A percentile compares a stretch with the other conserved stretches of the same genome.
Evolutionary conservation across 2,329 filamentous ascomycete species (phyloP).

Genomic region (Blumeriella jaapii): DNA sequence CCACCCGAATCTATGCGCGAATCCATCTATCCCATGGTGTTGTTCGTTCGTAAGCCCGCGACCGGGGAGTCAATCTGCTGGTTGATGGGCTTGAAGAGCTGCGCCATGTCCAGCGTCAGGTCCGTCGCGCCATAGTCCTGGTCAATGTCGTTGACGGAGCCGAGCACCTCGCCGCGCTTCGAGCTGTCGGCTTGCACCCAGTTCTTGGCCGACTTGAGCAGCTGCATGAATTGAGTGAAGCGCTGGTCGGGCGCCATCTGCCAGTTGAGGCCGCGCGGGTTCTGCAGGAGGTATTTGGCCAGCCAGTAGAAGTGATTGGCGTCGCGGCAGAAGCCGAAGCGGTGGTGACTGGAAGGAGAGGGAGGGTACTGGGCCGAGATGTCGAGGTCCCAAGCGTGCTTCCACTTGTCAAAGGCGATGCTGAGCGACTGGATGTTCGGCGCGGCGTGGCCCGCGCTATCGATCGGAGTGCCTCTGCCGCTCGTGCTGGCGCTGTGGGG

Average conservation of each 20-base stretch:
- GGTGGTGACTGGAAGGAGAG: constrained; percentile 38
- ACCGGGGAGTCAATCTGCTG: constrained; percentile 30
- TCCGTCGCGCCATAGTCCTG: constrained; percentile 52
- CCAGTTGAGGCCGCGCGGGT: constrained; percentile 41
- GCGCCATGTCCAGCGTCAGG: constrained; percentile 59
- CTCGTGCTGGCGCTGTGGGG: constrained; percentile 35
- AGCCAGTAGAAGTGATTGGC: constrained; percentile 65
- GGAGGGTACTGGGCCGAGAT: constrained; percentile 56
- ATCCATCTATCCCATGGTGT: constrained; percentile 10
- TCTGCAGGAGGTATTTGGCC: constrained; percentile 52
- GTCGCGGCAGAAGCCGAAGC: constrained; percentile 60
- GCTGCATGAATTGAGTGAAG: constrained; percentile 46
- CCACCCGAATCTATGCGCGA: too few species aligned
- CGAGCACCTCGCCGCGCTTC: constrained; percentile 53
- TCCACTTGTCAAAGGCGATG: constrained; percentile 58
- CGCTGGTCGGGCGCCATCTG: constrained; percentile 45
- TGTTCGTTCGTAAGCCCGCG: constrained; percentile 24
- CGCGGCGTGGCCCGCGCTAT: constrained; percentile 25
- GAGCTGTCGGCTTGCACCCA: constrained; percentile 54
- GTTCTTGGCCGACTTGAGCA: constrained; percentile 47
- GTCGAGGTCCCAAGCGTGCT: constrained; percentile 59
- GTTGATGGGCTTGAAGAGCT: constrained; percentile 53
- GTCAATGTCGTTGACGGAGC: constrained; percentile 57
- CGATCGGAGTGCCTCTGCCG: constrained; percentile 36
- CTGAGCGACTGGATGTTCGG: constrained; percentile 37